These are phyloP conservation scores for Anisogramma anomala DNA, from an alignment of 2,329 filamentous ascomycete species.

Conservation along the genomic window DNA sequence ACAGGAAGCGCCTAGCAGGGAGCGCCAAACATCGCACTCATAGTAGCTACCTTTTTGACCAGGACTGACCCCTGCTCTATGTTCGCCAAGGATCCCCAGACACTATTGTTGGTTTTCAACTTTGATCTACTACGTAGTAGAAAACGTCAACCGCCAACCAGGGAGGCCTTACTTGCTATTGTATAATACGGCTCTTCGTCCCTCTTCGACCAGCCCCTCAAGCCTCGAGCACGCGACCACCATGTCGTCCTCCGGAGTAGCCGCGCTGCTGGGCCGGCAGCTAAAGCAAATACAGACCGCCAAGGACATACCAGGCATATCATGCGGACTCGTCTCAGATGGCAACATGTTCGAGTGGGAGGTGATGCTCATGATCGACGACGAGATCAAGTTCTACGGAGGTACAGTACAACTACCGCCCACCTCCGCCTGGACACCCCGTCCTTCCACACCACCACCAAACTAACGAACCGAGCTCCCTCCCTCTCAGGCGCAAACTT, in stretches of 20 bases:
- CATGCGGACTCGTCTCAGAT: conserved; percentile 74
- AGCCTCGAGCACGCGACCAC: conserved; percentile 18
- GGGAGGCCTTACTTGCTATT: no score
- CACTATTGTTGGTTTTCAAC: no score
- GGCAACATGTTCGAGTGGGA: conserved; percentile 96
- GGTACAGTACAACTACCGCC: conserved; percentile 39
- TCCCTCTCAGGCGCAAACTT: conserved; percentile 68
- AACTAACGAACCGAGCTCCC: background rate
- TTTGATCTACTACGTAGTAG: no score
- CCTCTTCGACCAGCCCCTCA: no score
- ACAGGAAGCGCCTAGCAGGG: no score
- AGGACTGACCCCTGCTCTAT: no score
- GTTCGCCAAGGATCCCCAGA: no score
- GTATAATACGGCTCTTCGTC: no score
- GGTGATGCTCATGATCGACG: conserved; percentile 96
- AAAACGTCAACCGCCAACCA: no score
- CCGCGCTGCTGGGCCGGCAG: conserved; percentile 66
- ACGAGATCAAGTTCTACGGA: conserved; percentile 87
- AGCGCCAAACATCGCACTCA: no score
- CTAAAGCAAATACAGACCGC: conserved; percentile 88
- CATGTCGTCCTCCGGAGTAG: conserved; percentile 21
- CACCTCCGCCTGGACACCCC: background rate
- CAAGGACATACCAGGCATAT: conserved; percentile 88
- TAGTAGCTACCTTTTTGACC: no score
- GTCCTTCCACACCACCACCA: background rate